phyloP scores from a whole-genome alignment of 2,329 filamentous ascomycete genomes.

The Fusarium tupiense region DNA sequence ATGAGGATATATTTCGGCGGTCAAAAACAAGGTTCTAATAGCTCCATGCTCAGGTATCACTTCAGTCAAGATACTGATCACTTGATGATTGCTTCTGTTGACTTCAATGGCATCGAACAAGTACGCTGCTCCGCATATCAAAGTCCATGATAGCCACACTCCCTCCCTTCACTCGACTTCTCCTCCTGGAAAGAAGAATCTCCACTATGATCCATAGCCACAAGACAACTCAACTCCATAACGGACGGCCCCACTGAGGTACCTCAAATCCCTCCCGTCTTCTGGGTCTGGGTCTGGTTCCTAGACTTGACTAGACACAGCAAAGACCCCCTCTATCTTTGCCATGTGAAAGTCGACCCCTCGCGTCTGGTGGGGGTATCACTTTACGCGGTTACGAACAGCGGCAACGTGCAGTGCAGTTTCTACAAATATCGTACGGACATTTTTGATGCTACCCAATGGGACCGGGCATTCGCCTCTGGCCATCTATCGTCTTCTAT shows the following conservation, averaged over 20 bases:
- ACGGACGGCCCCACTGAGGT: slow-evolving; percentile 36
- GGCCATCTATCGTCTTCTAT: neutral
- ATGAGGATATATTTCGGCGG: neutral
- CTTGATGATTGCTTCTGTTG: neutral
- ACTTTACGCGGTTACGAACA: slow-evolving; percentile 26
- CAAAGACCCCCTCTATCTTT: slow-evolving; percentile 7
- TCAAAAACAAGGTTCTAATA: neutral
- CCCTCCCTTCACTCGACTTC: slow-evolving; percentile 16
- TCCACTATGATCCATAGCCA: slow-evolving; percentile 19
- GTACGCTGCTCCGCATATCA: slow-evolving; percentile 7
- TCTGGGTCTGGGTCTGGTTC: slow-evolving; percentile 26
- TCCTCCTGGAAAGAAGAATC: slow-evolving; percentile 19
- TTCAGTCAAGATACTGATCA: neutral
- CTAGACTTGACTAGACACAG: slow-evolving; percentile 31
- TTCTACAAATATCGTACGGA: neutral
- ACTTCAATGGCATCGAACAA: neutral
- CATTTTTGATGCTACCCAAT: neutral
- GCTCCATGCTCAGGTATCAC: neutral
- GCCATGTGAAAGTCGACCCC: slow-evolving; percentile 36
- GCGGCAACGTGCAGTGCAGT: slow-evolving; percentile 29
- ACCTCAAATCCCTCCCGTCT: slow-evolving; percentile 6
- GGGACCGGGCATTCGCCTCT: neutral
- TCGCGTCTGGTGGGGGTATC: slow-evolving; percentile 12
- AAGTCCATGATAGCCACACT: slow-evolving; percentile 38
- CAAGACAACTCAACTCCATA: slow-evolving; percentile 31